phyloP scores from a whole-genome alignment of 306 rosid genomes.

The Inga laurina region DNA sequence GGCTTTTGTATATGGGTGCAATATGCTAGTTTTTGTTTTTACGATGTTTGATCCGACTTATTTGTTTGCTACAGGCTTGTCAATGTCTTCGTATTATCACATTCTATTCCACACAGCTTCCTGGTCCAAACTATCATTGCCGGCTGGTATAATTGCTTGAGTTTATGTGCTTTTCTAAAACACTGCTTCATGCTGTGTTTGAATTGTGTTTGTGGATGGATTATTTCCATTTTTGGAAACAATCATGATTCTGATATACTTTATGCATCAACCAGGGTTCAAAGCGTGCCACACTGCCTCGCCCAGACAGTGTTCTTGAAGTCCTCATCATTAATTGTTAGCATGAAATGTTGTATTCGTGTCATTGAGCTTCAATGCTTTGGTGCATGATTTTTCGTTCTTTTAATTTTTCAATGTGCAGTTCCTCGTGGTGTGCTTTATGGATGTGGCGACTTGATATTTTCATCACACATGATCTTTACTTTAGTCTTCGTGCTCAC shows the following conservation, averaged over 20 bases:
- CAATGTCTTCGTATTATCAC: constrained; percentile 79
- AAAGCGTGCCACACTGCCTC: constrained; percentile 86
- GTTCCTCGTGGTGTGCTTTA: constrained; percentile 85
- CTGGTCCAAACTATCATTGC: constrained; percentile 92
- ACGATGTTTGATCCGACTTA: constrained; percentile 17
- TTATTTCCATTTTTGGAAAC: neutral
- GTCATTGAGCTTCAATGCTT: constrained; percentile 27
- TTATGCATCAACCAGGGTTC: constrained; percentile 66
- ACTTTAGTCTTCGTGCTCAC: constrained; percentile 84
- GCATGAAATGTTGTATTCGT: constrained; percentile 18
- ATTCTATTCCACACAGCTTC: constrained; percentile 88
- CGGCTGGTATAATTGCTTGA: constrained; percentile 54
- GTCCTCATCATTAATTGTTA: constrained; percentile 80
- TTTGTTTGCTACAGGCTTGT: constrained; percentile 56
- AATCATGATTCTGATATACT: constrained; percentile 12
- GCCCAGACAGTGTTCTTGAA: constrained; percentile 73
- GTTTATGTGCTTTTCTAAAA: neutral
- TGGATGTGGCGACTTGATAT: constrained; percentile 98
- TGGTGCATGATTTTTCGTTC: constrained; percentile 20
- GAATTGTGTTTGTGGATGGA: neutral
- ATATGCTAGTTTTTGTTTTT: constrained; percentile 4
- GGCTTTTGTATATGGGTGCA: constrained; percentile 6
- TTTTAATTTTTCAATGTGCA: constrained; percentile 48
- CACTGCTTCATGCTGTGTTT: neutral
- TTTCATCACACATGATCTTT: constrained; percentile 98